These are phyloP conservation scores for Xylaria multiplex DNA, from an alignment of 2,329 filamentous ascomycete species.

Conservation along the genomic window DNA sequence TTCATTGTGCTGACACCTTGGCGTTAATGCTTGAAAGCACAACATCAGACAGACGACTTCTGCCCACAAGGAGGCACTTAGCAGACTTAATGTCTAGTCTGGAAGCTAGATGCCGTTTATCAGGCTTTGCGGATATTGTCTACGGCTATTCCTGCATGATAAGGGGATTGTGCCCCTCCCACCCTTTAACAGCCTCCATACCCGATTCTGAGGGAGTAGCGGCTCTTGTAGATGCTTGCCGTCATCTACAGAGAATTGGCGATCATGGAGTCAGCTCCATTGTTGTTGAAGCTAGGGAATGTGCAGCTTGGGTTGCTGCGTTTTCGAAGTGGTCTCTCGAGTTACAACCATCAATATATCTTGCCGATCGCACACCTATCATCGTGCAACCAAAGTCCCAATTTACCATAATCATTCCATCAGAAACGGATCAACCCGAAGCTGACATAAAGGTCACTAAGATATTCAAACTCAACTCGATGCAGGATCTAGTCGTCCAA, in stretches of 20 bases:
- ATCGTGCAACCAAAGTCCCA: slow-evolving; percentile 25
- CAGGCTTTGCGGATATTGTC: slow-evolving; percentile 15
- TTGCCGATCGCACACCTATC: slow-evolving; percentile 10
- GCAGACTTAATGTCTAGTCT: slow-evolving; percentile 19
- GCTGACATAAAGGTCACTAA: not conserved
- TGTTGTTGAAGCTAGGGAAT: not conserved
- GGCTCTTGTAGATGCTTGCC: slow-evolving; percentile 24
- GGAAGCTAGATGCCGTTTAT: slow-evolving; percentile 2
- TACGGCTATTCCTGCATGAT: slow-evolving; percentile 12
- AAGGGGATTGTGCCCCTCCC: not conserved
- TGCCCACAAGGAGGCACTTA: slow-evolving; percentile 22
- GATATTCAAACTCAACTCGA: slow-evolving; percentile 1
- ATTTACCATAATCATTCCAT: not conserved
- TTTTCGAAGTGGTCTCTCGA: slow-evolving; percentile 24
- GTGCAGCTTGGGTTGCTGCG: slow-evolving; percentile 20
- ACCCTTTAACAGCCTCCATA: not conserved
- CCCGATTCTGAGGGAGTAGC: not conserved
- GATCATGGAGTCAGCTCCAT: not conserved
- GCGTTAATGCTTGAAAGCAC: slow-evolving; percentile 20
- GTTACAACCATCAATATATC: slow-evolving; percentile 10
- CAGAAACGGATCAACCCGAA: not conserved
- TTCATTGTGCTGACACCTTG: not conserved
- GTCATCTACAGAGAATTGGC: slow-evolving; percentile 15
- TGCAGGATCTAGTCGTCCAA: slow-evolving; percentile 14
- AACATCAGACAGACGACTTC: slow-evolving; percentile 15